A percentile compares a stretch with the other conserved stretches of the same genome.
phyloP scores from a whole-genome alignment of 805 yeast species.

The Ogataea chonburiensis region DNA sequence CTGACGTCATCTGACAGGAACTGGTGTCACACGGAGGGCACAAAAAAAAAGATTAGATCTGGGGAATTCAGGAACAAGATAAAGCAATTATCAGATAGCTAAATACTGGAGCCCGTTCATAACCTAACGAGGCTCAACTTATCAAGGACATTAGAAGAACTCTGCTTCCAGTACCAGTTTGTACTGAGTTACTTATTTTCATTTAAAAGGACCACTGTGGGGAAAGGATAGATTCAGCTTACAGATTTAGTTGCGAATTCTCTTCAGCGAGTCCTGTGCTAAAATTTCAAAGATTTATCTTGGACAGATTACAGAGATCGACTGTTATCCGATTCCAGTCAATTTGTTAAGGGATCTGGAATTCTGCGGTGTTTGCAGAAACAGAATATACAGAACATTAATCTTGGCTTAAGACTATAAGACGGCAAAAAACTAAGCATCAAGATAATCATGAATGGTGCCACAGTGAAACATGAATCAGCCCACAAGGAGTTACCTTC shows the following conservation, averaged over 20 bases:
- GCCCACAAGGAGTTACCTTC: conserved; percentile 23
- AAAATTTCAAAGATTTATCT: no score
- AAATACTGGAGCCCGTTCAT: neutral
- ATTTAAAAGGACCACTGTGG: no score
- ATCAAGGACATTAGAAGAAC: no score
- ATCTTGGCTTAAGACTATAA: conserved; percentile 1
- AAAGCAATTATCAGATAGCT: neutral
- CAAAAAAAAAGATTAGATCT: conserved; percentile 10
- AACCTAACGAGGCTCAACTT: no score
- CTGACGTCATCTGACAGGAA: conserved; percentile 5
- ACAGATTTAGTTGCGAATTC: conserved; percentile 5
- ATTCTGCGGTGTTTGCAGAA: conserved; percentile 4
- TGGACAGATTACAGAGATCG: no score
- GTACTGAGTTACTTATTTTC: no score
- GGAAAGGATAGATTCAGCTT: conserved; percentile 1
- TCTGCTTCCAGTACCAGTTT: no score
- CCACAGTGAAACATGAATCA: conserved; percentile 7
- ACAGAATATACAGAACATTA: conserved; percentile 9
- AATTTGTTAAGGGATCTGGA: conserved; percentile 1
- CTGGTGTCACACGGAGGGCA: neutral
- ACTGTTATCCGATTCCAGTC: no score
- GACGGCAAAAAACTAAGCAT: conserved; percentile 1
- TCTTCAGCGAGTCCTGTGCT: neutral
- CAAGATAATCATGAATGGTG: conserved; percentile 6
- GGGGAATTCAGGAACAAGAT: conserved; percentile 7